phyloP scores from a whole-genome alignment of 352 stramenopile species.

The Globisporangium nunn region DNA sequence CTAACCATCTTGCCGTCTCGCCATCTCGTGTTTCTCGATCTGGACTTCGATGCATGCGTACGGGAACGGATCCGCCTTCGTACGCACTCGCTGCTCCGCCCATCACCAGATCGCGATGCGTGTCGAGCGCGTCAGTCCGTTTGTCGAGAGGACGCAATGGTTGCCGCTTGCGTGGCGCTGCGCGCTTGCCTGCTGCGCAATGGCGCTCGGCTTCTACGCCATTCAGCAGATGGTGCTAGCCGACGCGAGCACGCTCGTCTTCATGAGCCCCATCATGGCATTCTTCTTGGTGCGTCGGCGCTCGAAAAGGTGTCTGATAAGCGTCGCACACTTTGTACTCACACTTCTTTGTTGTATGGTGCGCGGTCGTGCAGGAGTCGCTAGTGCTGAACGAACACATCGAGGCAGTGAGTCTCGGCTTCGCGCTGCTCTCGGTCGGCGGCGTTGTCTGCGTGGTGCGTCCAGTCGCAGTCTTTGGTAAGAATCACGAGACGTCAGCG shows the following conservation, averaged over 20 bases:
- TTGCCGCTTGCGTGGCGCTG: constrained; percentile 30
- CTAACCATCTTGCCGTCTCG: too few species aligned
- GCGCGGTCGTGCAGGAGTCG: constrained; percentile 14
- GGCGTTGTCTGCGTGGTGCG: constrained; percentile 28
- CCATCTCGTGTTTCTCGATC: too few species aligned
- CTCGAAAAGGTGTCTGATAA: not conserved
- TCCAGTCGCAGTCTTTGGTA: constrained; percentile 26
- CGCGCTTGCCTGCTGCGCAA: constrained; percentile 33
- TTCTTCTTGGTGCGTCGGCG: constrained; percentile 47
- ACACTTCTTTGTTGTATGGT: too few species aligned
- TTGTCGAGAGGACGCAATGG: constrained; percentile 32
- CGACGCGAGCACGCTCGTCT: constrained; percentile 61
- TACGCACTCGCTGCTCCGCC: too few species aligned
- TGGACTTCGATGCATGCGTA: too few species aligned
- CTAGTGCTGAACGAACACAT: constrained; percentile 26
- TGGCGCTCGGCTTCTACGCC: constrained; percentile 43
- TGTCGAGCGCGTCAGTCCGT: constrained; percentile 13
- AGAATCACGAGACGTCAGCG: not conserved
- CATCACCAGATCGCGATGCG: too few species aligned
- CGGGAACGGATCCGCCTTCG: too few species aligned
- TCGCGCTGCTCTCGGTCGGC: constrained; percentile 27
- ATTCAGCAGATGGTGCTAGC: constrained; percentile 52
- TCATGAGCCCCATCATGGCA: constrained; percentile 52
- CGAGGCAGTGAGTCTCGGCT: constrained; percentile 23
- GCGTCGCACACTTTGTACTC: too few species aligned